These are phyloP conservation scores for Mycena galopus DNA, from an alignment of 768 basidiomycete species.

Conservation along the genomic window DNA sequence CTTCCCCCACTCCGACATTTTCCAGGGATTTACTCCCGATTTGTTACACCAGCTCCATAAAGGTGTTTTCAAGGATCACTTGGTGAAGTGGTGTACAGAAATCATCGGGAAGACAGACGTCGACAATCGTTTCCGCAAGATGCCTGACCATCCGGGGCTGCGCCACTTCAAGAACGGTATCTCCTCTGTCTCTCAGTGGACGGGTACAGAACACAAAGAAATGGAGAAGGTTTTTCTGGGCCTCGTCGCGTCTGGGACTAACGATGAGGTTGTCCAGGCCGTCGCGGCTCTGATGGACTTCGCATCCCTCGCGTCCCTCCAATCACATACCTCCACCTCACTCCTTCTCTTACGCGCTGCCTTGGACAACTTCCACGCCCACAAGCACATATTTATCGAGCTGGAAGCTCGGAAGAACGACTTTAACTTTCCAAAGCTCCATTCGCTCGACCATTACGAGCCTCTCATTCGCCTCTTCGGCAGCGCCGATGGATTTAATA, in stretches of 20 bases:
- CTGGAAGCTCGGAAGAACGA: constrained; percentile 36
- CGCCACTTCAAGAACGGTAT: constrained; percentile 52
- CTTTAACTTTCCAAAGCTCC: constrained; percentile 54
- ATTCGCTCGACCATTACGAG: constrained; percentile 45
- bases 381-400: constrained; percentile 45
- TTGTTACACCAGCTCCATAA: constrained; percentile 64
- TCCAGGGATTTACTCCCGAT: constrained; percentile 54
- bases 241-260: constrained; percentile 38
- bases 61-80: constrained; percentile 60
- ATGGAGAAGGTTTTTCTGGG: constrained; percentile 46
- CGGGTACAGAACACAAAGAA: constrained; percentile 48
- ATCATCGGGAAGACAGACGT: constrained; percentile 46
- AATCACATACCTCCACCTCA: constrained; percentile 38
- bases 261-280: constrained; percentile 27
- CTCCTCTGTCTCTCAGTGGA: constrained; percentile 49
- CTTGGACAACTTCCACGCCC: constrained; percentile 40
- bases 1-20: constrained; percentile 57
- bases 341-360: constrained; percentile 37
- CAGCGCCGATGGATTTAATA: constrained; percentile 44
- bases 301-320: constrained; percentile 41
- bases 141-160: constrained; percentile 42
- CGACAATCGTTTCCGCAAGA: constrained; percentile 48
- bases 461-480: constrained; percentile 41
- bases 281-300: constrained; percentile 44
- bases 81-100: constrained; percentile 50